A percentile compares a stretch with the other conserved stretches of the same genome.
phyloP scores from a whole-genome alignment of 306 rosid species.

The Calophaca sinica region DNA sequence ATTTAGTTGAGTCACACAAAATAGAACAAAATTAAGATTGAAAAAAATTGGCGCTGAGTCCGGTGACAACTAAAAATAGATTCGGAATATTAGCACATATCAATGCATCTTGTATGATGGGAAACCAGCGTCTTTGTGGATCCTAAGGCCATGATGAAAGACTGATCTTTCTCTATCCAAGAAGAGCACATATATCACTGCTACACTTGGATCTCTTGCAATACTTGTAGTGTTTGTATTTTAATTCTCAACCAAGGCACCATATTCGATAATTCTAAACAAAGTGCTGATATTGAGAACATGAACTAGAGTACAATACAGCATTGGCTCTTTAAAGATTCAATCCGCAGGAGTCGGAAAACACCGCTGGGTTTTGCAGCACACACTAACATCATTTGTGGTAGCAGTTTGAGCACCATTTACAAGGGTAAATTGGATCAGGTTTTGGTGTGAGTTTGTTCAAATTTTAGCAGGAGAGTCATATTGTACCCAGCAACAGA shows the following conservation, averaged over 20 bases:
- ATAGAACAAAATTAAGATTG: neutral
- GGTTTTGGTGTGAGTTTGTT: neutral
- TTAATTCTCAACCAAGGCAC: constrained; percentile 30
- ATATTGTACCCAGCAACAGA: neutral
- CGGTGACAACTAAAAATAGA: neutral
- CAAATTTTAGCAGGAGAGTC: neutral
- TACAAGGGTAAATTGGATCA: constrained; percentile 63
- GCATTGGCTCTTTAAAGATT: constrained; percentile 67
- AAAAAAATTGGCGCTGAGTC: neutral
- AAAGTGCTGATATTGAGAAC: constrained; percentile 48
- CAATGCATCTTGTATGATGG: no score
- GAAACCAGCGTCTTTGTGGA: no score
- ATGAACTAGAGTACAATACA: constrained; percentile 18
- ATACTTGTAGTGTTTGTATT: constrained; percentile 49
- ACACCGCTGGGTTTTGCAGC: constrained; percentile 60
- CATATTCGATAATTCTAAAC: neutral
- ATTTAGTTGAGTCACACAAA: neutral
- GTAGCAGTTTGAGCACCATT: constrained; percentile 76
- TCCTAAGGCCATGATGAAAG: no score
- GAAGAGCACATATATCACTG: constrained; percentile 49
- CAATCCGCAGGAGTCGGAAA: constrained; percentile 58
- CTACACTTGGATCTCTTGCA: constrained; percentile 56
- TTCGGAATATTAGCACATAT: constrained; percentile 51
- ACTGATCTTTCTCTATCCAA: no score
- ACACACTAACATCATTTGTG: constrained; percentile 59